These are phyloP conservation scores for Lentinus polychrous DNA, from an alignment of 1,284 basidiomycete genomes.

Conservation along the genomic window DNA sequence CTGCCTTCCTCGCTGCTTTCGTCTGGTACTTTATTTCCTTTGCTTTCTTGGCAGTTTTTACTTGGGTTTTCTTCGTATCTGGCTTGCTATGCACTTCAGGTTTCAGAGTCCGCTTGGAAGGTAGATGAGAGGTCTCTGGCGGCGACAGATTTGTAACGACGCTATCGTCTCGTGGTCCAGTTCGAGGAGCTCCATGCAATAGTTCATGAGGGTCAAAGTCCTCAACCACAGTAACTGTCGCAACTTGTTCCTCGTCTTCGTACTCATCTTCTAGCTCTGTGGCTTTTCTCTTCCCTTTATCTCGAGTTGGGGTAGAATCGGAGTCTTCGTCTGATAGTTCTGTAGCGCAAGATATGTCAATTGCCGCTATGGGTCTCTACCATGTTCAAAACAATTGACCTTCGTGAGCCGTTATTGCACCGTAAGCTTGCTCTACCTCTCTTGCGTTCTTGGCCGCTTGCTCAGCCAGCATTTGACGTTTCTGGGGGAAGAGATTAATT, in stretches of 20 bases:
- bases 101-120: no score
- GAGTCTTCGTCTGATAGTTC: conserved; percentile 18
- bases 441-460: conserved; percentile 63
- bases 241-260: conserved; percentile 70
- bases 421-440: conserved; percentile 66
- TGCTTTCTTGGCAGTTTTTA: conserved; percentile 17
- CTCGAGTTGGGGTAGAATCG: conserved; percentile 16
- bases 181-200: conserved; percentile 36
- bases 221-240: conserved; percentile 77
- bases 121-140: neutral
- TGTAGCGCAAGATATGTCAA: conserved; percentile 14
- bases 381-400: neutral
- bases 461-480: conserved; percentile 63
- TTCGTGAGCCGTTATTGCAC: conserved; percentile 39
- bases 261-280: conserved; percentile 53
- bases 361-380: conserved; percentile 3
- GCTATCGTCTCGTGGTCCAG: conserved; percentile 5
- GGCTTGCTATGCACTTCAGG: no score
- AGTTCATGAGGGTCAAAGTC: conserved; percentile 67
- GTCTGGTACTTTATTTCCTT: conserved; percentile 60
- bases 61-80: conserved; percentile 14
- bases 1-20: conserved; percentile 48
- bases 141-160: neutral
- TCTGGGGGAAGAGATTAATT: conserved; percentile 31
- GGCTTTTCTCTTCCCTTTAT: conserved; percentile 21